Base-by-base conservation (phyloP, 1,284 basidiomycete species). In the Pseudozyma hubeiensis region DNA sequence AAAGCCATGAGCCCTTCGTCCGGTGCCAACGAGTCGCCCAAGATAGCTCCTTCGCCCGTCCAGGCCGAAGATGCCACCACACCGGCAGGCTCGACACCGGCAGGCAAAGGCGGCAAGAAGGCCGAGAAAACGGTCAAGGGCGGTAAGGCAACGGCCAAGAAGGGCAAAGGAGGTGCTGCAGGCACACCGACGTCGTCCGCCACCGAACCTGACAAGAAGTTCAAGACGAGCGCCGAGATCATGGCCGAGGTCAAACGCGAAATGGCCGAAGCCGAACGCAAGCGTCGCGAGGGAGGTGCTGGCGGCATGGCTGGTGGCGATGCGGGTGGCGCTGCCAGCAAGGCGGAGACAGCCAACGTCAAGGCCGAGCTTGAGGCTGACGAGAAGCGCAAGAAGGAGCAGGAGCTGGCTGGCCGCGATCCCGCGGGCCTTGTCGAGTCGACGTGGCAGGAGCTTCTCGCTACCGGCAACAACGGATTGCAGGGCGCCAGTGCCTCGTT, bases 201-300 rank as follows among this genome's bases (percentile, higher is more conserved):
- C 7, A 62, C 74, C 19, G 64, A 64, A 47, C 62, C 75, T 16
- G 69, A 67, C 52, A 67, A 57, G 64, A 78, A 70, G 65, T 66
- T 68, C 64, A 78, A 78, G 65, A 78, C 78, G 37, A 77, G 77
- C 45, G 76, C 76, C 39, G 78, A 80, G 47, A 82, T 82, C 57
- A 78, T 82, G 77, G 79, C 77, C 16, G 78, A 78, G 57, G 79
- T 81, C 53, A 81, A 81, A 51, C 76, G 76, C 19, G 79, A 82
- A 56, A 75, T 76, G 59, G 80, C 80, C 17, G 72, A 76, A 33
- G 78, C 68, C 11, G 71, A 77, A 47, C 70, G 70, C 43, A 73
- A 73, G 58, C 66, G 67, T n/a, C 60, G 69, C 45, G 70, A 73
- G 47, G 62, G 63, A 39, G 62, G 63, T 14, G 33, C 53, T 19